Evolutionary conservation across 106 monocot species (phyloP).

Genomic region (Xerophyta viscosa): DNA sequence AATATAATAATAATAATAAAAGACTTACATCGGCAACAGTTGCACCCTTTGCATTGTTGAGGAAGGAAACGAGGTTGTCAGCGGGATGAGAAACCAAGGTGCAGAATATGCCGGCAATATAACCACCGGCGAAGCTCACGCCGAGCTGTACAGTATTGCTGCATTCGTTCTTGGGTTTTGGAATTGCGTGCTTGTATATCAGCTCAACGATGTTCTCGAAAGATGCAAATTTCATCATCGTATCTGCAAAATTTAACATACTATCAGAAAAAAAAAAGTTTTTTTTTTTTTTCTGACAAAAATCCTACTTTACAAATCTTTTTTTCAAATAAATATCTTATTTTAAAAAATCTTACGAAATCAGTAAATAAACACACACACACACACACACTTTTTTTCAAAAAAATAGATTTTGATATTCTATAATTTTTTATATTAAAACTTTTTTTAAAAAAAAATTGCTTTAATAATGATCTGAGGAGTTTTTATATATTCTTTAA

Average conservation of each 20-base stretch:
- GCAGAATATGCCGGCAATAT: slow-evolving; percentile 14
- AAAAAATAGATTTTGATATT: too few relatives aligned
- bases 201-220: slow-evolving; percentile 17
- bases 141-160: slow-evolving; percentile 13
- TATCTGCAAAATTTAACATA: slow-evolving; percentile 9
- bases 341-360: too few relatives aligned
- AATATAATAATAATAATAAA: too few relatives aligned
- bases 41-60: slow-evolving; percentile 17
- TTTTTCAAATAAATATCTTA: too few relatives aligned
- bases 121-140: slow-evolving; percentile 16
- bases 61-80: slow-evolving; percentile 15
- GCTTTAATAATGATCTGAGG: too few relatives aligned
- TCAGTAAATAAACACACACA: too few relatives aligned
- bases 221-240: slow-evolving; percentile 21
- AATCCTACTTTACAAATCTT: too few relatives aligned
- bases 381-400: too few relatives aligned
- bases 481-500: too few relatives aligned
- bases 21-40: slow-evolving; percentile 11
- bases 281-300: too few relatives aligned
- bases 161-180: slow-evolving; percentile 10
- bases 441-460: too few relatives aligned
- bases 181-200: slow-evolving; percentile 17
- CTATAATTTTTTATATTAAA: too few relatives aligned
- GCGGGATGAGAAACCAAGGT: slow-evolving; percentile 18
- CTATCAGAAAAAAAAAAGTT: background rate